Conservation (phyloP, 1,284 basidiomycete species). For the Trichosporon coremiiforme region DNA sequence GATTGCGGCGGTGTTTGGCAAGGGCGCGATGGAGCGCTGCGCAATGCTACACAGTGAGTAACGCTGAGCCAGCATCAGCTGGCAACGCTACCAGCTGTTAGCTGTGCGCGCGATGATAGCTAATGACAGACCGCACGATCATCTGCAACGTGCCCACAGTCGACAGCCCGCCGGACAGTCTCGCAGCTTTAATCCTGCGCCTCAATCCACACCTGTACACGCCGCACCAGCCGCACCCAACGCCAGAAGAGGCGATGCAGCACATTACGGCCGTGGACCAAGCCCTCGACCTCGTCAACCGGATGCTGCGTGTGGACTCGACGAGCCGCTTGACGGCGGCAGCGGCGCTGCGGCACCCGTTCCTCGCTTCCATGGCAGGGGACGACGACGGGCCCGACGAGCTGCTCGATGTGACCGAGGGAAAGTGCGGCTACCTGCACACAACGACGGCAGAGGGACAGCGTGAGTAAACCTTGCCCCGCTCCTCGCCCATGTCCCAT, state of each 20-base stretch:
- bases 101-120: background rate
- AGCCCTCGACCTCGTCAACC: constrained; percentile 72
- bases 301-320: constrained; percentile 72
- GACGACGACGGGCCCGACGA: constrained; percentile 39
- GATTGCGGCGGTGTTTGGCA: constrained; percentile 85
- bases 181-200: constrained; percentile 71
- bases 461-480: constrained; percentile 41
- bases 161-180: constrained; percentile 65
- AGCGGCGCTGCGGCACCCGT: constrained; percentile 73
- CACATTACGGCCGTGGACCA: constrained; percentile 64
- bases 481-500: background rate
- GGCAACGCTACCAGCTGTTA: too few species aligned
- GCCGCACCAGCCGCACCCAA: constrained; percentile 57
- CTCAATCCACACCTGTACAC: constrained; percentile 74
- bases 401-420: constrained; percentile 36
- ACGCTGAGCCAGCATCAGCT: background rate
- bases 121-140: constrained; percentile 74
- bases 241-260: constrained; percentile 46
- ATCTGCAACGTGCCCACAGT: constrained; percentile 80
- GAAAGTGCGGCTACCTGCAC: constrained; percentile 50
- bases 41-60: constrained; percentile 85
- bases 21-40: constrained; percentile 76
- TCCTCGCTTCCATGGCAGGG: constrained; percentile 58
- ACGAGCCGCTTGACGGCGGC: constrained; percentile 74
- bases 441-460: constrained; percentile 34